Percentiles rank a stretch among this genome's conserved stretches.
These are phyloP conservation scores for Penicillium longicatenatum DNA, from an alignment of 495 filamentous ascomycete species.

Conservation along the genomic window DNA sequence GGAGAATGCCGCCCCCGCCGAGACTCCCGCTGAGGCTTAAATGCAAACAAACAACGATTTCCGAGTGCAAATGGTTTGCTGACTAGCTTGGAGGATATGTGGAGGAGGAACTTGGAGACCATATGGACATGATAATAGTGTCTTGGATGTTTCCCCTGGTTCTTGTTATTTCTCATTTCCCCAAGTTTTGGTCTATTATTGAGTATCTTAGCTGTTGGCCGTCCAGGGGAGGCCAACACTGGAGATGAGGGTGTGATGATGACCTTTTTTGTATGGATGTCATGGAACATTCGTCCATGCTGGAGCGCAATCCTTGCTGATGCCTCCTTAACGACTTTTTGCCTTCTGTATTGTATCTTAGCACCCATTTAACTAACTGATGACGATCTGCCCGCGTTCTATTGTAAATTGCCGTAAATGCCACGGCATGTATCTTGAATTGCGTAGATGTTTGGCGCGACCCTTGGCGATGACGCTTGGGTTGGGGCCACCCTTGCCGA, in stretches of 20 bases:
- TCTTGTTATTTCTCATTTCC: background rate
- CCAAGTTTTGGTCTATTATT: background rate
- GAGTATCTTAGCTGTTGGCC: conserved; percentile 23
- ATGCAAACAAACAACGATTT: conserved; percentile 19
- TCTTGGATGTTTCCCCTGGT: conserved; percentile 7
- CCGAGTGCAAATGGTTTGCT: conserved; percentile 29
- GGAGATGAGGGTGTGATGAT: conserved; percentile 28
- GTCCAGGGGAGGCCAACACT: conserved; percentile 11
- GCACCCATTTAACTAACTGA: conserved; percentile 48
- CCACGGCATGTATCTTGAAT: background rate
- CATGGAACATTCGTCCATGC: conserved; percentile 30
- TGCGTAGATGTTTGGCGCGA: background rate
- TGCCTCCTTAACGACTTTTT: conserved; percentile 42
- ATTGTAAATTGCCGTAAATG: background rate
- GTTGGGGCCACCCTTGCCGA: conserved; percentile 28
- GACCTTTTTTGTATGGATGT: conserved; percentile 27
- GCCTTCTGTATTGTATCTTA: conserved; percentile 52
- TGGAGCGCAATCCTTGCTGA: conserved; percentile 26
- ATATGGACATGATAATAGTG: conserved; percentile 21
- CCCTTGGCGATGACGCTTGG: conserved; percentile 24
- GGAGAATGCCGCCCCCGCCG: conserved; percentile 35
- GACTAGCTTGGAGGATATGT: conserved; percentile 15
- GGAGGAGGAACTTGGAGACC: conserved; percentile 5
- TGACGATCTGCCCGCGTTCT: conserved; percentile 24
- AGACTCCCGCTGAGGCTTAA: conserved; percentile 37